Conservation (phyloP, 108 stramenopile species). For the Aurantiochytrium sp. region DNA sequence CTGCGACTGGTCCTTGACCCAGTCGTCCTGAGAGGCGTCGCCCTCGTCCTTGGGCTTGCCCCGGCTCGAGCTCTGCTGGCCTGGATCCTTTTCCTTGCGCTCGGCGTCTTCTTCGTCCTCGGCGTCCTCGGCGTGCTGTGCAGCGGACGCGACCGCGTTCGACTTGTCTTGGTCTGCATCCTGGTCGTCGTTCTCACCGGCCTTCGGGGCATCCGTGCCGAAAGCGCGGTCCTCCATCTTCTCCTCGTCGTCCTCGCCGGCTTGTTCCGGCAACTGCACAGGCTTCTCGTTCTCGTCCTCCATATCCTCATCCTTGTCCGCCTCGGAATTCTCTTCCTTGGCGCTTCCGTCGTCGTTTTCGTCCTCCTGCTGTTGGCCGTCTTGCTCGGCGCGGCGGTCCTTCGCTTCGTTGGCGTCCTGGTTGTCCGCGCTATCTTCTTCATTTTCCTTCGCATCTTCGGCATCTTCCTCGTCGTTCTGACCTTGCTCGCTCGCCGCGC, state of each 20-base stretch:
- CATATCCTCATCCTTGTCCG: slow-evolving; percentile 44
- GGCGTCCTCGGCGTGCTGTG: slow-evolving; percentile 41
- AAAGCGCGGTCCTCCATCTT: slow-evolving; percentile 19
- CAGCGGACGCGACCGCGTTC: slow-evolving; percentile 17
- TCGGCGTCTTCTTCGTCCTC: slow-evolving; percentile 45
- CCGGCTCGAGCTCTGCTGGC: slow-evolving; percentile 55
- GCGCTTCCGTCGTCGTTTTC: slow-evolving; percentile 31
- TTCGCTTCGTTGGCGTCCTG: slow-evolving; percentile 15
- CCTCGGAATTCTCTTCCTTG: slow-evolving; percentile 45
- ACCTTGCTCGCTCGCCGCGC: not conserved
- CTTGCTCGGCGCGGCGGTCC: slow-evolving; percentile 28
- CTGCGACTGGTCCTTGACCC: slow-evolving; percentile 36
- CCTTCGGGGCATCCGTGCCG: slow-evolving; percentile 16
- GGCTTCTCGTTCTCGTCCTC: slow-evolving; percentile 41
- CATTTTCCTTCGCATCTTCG: slow-evolving; percentile 30
- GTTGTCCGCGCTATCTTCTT: slow-evolving; percentile 40
- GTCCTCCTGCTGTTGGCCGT: slow-evolving; percentile 42
- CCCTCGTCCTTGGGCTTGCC: not conserved
- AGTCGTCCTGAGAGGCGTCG: slow-evolving; percentile 33
- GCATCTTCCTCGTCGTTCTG: slow-evolving; percentile 25
- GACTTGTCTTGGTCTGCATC: not conserved
- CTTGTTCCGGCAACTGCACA: not conserved
- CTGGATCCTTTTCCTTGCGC: slow-evolving; percentile 35
- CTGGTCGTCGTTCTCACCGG: not conserved
- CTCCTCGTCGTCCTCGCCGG: not conserved